Evolutionary conservation across 2,329 filamentous ascomycete species (phyloP), one percentile per base, ranked within the genome.

Genomic region (Verticillium klebahnii): DNA sequence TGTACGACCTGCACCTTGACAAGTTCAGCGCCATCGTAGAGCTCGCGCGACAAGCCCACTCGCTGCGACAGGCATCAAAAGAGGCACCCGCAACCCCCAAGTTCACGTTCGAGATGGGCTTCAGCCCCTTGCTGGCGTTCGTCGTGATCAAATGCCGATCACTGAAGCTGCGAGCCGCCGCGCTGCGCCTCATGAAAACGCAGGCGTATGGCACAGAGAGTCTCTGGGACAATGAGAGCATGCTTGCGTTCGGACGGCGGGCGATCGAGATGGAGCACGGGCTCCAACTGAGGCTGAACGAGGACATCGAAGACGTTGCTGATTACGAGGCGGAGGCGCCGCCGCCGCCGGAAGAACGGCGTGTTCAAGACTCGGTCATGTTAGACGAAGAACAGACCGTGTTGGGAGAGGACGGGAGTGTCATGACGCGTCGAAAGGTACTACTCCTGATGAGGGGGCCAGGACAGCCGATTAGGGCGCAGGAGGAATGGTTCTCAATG

Each of bases 21-120:
- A 65, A 66, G 1, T 78, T 78, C 19, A 62, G 66, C 5, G 63
- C 64, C 0, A 72, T 78, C 12, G 65, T 78, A 2, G 62, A 68
- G 0, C 65, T 69, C 17, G 73, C 72, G 0, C 59, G 63, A 0
- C 58, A 60, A 5, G 65, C 71, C 15, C 64, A 67, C 2, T 32
- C 50, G 14, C n/a, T 55, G 12, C 37, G 50, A 6, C 29, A 52
- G 34, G 37, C 54, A 9, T 32, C 36, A 12, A 29, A 25, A 32
- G n/a, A 36, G 19, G 57, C 25, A 19, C 29, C 39, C 5, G 40
- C 25, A 6, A 58, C 60, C 1, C 40, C 69, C 12, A 73, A 69
- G 39, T 80, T 79, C 64, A 74, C 69, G 29, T 78, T 80, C n/a
- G 75, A 77, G 61, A 74, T 75, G 66, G 77, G 76, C 0, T 78